phyloP scores from a whole-genome alignment of 2,329 filamentous ascomycete genomes.

The Neonectria neomacrospora region DNA sequence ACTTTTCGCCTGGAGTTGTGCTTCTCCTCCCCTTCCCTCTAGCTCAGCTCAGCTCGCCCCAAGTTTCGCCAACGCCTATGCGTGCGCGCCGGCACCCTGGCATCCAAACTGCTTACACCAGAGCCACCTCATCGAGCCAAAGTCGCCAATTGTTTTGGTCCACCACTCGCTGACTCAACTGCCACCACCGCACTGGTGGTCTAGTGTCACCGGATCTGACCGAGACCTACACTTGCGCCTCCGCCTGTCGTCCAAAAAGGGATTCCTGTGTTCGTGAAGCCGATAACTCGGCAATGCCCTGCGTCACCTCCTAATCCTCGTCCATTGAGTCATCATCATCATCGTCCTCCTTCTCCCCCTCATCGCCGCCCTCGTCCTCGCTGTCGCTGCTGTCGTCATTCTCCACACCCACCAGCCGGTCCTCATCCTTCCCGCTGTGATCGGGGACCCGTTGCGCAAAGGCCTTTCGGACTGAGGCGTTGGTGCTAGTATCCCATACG shows the following conservation, averaged over 20 bases:
- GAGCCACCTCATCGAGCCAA: constrained; percentile 4
- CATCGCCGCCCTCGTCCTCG: constrained; percentile 65
- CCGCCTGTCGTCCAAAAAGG: constrained; percentile 3
- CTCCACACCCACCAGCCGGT: constrained; percentile 80
- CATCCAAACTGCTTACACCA: constrained; percentile 12
- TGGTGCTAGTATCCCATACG: constrained; percentile 97
- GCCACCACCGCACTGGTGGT: not conserved
- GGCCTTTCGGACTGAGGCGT: constrained; percentile 82
- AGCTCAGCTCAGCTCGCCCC: not conserved
- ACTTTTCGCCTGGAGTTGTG: not conserved
- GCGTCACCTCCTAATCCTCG: constrained; percentile 57
- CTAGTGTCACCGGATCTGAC: constrained; percentile 13
- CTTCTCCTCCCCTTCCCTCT: not conserved
- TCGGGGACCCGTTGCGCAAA: constrained; percentile 78
- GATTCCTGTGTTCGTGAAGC: constrained; percentile 5
- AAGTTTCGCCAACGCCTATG: constrained; percentile 5
- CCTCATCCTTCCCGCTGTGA: constrained; percentile 70
- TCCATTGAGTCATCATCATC: constrained; percentile 62
- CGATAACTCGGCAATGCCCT: constrained; percentile 12
- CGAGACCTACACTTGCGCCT: constrained; percentile 11
- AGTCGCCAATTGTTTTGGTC: not conserved
- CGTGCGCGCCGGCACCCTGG: constrained; percentile 13
- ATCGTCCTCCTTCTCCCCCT: constrained; percentile 62
- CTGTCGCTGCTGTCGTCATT: constrained; percentile 75
- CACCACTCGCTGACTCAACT: not conserved